Base-by-base conservation (phyloP, 2,329 filamentous ascomycete genomes). In the Sporothrix pseudoabietina region DNA sequence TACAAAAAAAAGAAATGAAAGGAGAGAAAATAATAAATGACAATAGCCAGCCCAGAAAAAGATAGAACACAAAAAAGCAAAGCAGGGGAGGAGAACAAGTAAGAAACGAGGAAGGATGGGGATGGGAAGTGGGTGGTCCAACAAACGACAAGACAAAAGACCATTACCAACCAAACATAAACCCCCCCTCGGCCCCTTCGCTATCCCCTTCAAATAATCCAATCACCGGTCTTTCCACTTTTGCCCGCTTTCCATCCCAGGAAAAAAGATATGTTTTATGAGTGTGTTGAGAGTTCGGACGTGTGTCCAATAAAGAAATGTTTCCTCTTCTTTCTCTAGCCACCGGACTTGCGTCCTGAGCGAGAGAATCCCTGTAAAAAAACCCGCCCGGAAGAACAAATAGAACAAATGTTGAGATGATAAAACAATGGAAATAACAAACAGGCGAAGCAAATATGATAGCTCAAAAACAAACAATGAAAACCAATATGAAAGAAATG, bases 241-340 rank as follows among this genome's bases (percentile, higher is more conserved):
- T 61, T 22, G 35, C 49, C 26, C 30, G 47, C 30, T 59, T 16
- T 39, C 72, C 35, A 57, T 66, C 70, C 26, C 41, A 22, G n/a
- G 32, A 35, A 9, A n/a, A 49, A 26, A 49, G 8, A 39, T 44
- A 19, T 35, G 5, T 16, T 7, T 30, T 9, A 39, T 30, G 49
- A 26, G 26, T 30, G 39, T 66, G 39, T 66, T 66, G 22, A 61
- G 39, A 55, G 52, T 55, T 55, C 26, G 74, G 73, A 74, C 74
- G 74, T 32, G 74, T 70, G 74, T 73, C 74, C 74, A 49, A 41
- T 19, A 26, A 19, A 35, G 30, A 55, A 39, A 61, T 72, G 54
- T 44, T 73, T 57, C 55, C 22, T 69, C 66, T 75, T 72, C 61
- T 75, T 72, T 76, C 72, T 75, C 71, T 73, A 73, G 65, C 70